Conservation (phyloP, 805 yeast genomes). For the Nakazawaea pomicola region DNA sequence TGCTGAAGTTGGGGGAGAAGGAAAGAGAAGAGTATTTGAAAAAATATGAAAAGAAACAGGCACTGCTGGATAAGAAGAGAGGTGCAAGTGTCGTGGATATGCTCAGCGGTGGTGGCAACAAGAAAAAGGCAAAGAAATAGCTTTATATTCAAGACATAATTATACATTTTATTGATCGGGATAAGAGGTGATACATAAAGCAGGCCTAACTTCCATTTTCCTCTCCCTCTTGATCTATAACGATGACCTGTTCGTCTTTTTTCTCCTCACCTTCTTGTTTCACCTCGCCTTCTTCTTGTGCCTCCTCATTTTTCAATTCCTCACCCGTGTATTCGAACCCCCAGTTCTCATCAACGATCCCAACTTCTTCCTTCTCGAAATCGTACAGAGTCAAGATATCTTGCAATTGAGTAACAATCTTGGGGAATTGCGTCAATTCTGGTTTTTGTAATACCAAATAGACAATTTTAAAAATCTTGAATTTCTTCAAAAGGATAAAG, state of each 20-base stretch:
- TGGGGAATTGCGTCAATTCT: neutral
- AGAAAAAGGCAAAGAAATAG: too few relatives aligned
- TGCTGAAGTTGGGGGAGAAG: slow-evolving; percentile 56
- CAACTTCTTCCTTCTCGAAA: slow-evolving; percentile 3
- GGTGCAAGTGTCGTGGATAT: slow-evolving; percentile 10
- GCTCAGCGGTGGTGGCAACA: too few relatives aligned
- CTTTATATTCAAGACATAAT: too few relatives aligned
- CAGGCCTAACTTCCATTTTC: too few relatives aligned
- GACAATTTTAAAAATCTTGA: slow-evolving; percentile 7
- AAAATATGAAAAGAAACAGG: slow-evolving; percentile 56
- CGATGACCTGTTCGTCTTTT: too few relatives aligned
- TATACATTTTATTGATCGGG: too few relatives aligned
- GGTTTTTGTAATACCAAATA: neutral
- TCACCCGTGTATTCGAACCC: neutral
- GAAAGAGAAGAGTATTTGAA: slow-evolving; percentile 67
- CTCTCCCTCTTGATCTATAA: neutral
- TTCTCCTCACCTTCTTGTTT: neutral
- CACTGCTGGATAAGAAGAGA: slow-evolving; percentile 22
- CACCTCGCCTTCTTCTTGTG: neutral
- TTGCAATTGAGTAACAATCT: neutral
- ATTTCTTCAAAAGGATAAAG: slow-evolving; percentile 7
- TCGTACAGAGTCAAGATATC: slow-evolving; percentile 3
- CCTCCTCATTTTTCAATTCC: neutral
- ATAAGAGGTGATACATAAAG: too few relatives aligned
- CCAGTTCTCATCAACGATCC: slow-evolving; percentile 2